Evolutionary conservation across 1,284 basidiomycete species (phyloP), one percentile per base, ranked within the genome.

Genomic region (Cryptococcus neoformans): DNA sequence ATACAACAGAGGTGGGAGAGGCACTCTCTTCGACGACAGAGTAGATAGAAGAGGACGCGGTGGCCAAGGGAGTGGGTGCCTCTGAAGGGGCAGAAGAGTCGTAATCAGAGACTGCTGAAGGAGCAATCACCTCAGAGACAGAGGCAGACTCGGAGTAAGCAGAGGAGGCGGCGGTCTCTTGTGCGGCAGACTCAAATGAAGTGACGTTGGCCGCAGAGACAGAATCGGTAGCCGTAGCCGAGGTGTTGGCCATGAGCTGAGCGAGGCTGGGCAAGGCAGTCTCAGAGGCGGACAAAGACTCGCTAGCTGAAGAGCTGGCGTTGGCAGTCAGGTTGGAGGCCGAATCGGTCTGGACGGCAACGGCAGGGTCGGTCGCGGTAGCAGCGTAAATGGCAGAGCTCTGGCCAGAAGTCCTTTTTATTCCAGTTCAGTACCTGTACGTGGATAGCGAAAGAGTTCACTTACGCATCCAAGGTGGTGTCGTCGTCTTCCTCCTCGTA

Each of bases 401-500:
- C 46, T 37, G 16, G 54, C 28, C 4, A 28, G 4, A 28, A 28
- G 28, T 28, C 28, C 28, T 28, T 28, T 14, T 37, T 51, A 8
- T 21, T 21, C 51, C 40, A 4, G 28, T 28, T 28, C 28, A 28
- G 28, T 4, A 4, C 28, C 28, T 28, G 28, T 28, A 28, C 28
- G 28, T 28, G 4, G 28, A 28, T 28, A 28, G 28, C 28, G 4
- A 28, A 28, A 28, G 28, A 28, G 28, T 4, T 28, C 28, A 28
- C 28, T 28, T 28, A 28, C 28, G 28, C 28, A 4, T 4, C 4
- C 3, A 4, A 0, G 28, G 4, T 37, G 3, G 12, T 39, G 11
- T 52, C 42, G 11, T 51, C 57, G 17, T 57, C 61, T 16, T 63
- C 60, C 6, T 51, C 48, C 5, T 64, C 60, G n/a, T 62, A 56